These are phyloP conservation scores for Hypoxylon subgilvum DNA, from an alignment of 495 filamentous ascomycete species.

Conservation along the genomic window DNA sequence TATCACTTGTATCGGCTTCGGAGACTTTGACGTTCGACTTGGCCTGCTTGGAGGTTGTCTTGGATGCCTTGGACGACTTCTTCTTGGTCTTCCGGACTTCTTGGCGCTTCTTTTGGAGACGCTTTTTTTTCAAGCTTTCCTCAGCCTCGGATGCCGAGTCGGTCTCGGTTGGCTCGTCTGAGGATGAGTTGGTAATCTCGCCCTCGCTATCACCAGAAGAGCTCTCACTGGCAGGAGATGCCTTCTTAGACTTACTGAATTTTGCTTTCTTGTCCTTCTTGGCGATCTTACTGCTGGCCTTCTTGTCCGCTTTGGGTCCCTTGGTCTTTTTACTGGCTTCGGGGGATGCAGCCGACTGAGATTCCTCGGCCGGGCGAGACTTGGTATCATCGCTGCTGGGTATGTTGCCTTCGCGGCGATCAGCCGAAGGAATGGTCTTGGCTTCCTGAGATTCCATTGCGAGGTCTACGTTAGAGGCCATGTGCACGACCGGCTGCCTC, in stretches of 20 bases:
- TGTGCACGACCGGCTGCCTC: not conserved
- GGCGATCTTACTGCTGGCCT: conserved; percentile 43
- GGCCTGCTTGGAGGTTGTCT: conserved; percentile 36
- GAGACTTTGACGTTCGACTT: conserved; percentile 37
- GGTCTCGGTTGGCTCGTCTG: conserved; percentile 40
- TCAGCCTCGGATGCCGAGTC: conserved; percentile 27
- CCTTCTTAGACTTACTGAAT: conserved; percentile 50
- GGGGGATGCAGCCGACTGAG: not conserved
- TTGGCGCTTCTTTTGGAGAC: conserved; percentile 50
- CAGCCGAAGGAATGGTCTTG: conserved; percentile 25
- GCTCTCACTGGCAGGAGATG: conserved; percentile 38
- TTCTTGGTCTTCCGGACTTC: conserved; percentile 47
- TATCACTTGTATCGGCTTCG: conserved; percentile 47
- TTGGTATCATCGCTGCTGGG: conserved; percentile 12
- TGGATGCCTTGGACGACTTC: conserved; percentile 45
- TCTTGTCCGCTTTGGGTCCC: conserved; percentile 42
- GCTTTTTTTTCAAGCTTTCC: conserved; percentile 49
- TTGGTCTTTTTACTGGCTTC: conserved; percentile 38
- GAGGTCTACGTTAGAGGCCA: conserved; percentile 28
- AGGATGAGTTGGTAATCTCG: conserved; percentile 39
- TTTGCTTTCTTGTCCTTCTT: conserved; percentile 51
- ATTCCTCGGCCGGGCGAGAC: conserved; percentile 30
- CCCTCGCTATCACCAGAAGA: conserved; percentile 39
- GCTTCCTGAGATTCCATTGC: conserved; percentile 30
- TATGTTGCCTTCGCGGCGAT: conserved; percentile 29